These are phyloP conservation scores for Blumeria hordei DNA, from an alignment of 2,329 filamentous ascomycete genomes.

Conservation along the genomic window DNA sequence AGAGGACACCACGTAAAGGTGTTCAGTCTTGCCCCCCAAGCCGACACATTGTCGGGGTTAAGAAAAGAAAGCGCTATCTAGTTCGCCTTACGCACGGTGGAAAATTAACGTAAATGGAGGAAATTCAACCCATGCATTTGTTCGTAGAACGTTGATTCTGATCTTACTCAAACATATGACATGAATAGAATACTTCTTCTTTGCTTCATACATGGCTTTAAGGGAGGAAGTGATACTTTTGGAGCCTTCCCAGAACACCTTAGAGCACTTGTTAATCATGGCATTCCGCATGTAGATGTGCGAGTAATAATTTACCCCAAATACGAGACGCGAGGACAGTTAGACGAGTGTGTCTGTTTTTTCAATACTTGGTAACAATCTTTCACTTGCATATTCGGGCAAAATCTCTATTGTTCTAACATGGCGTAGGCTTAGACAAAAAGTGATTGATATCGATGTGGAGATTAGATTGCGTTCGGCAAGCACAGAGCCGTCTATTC, in stretches of 20 bases:
- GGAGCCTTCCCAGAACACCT: conserved; percentile 52
- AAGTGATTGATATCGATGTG: conserved; percentile 87
- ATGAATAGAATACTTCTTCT: conserved; percentile 62
- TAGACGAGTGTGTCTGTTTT: conserved; percentile 42
- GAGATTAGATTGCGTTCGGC: conserved; percentile 56
- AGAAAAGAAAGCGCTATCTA: too few species aligned
- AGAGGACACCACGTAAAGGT: too few species aligned
- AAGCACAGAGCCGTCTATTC: conserved; percentile 66
- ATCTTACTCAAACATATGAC: neutral
- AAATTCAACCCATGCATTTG: too few species aligned
- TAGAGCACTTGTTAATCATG: conserved; percentile 33
- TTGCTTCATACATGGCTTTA: conserved; percentile 77
- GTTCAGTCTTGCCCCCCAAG: too few species aligned
- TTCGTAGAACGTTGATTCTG: too few species aligned
- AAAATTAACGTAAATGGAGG: too few species aligned
- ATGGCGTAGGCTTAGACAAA: conserved; percentile 48
- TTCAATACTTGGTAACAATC: conserved; percentile 48
- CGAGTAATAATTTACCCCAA: conserved; percentile 49
- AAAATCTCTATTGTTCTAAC: neutral
- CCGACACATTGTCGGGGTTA: too few species aligned
- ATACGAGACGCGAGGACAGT: conserved; percentile 60
- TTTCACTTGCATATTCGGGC: neutral
- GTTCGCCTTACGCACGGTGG: too few species aligned
- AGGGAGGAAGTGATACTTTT: conserved; percentile 64
- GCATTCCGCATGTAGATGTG: conserved; percentile 45